Evolutionary conservation across 1,284 basidiomycete genomes (phyloP), one percentile per base, ranked within the genome.

Genomic region (Austropuccinia psidii): DNA sequence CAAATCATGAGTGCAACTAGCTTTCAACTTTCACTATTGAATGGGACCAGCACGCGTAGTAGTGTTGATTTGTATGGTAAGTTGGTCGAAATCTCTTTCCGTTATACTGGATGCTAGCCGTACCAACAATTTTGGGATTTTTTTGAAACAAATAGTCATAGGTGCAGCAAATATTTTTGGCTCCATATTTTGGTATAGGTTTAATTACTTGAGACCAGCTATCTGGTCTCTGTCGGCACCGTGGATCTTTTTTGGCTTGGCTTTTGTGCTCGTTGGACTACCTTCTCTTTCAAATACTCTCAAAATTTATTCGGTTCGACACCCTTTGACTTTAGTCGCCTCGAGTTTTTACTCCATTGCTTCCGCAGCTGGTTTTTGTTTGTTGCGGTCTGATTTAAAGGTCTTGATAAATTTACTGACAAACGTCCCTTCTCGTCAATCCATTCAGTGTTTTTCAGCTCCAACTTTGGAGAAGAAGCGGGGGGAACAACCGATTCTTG

Each of bases 381-480:
- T 54, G 70, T 45, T n/a, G n/a, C 37, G 9, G 9, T 13, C 24
- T 27, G 9, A 15, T 27, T 27, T 27, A 27, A 15, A n/a, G n/a
- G 11, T 27, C 24, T 52, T 9, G 41, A 45, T 45, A 45, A 45
- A 11, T n/a, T 45, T 11, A 11, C 41, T 45, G 41, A 45, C 41
- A n/a, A 45, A 11, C 31, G 21, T 33, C 37, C n/a, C 41, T 27
- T 24, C 11, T n/a, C 11, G 35, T 60, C 8, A 21, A 33, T 45
- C 2, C 19, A 21, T 21, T 21, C 31, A 73, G 60, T 88, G 74
- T 93, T 92, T 86, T 95, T 95, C 79, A 91, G 92, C 80, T 85
- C 93, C 76, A 95, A 95, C 82, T 95, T 94, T 80, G 92, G 92
- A 82, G 92, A 95, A 83, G 92, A 94, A 85, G 92, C 91, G 39